Conservation (phyloP, 108 stramenopile species). For the Skeletonema marinoi region DNA sequence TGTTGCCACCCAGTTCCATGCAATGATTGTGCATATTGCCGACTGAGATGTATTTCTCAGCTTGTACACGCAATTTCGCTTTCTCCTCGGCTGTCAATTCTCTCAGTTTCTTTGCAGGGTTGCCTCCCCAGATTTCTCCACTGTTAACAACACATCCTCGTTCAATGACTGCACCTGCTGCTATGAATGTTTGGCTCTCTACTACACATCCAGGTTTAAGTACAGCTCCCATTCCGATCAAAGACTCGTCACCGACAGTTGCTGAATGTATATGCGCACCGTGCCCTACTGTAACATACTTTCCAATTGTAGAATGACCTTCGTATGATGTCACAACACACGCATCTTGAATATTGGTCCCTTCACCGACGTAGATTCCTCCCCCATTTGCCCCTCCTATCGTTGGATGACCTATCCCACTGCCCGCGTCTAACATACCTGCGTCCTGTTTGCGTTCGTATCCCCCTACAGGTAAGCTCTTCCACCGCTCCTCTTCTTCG, state of each 20-base stretch:
- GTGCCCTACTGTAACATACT: conserved; percentile 88
- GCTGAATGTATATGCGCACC: conserved; percentile 83
- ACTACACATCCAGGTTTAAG: conserved; percentile 67
- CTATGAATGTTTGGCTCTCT: conserved; percentile 71
- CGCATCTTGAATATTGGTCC: conserved; percentile 88
- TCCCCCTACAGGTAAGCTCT: conserved; percentile 24
- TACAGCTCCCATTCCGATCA: conserved; percentile 88
- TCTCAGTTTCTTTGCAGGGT: conserved; percentile 80
- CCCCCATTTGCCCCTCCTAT: conserved; percentile 59
- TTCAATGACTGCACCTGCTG: conserved; percentile 80
- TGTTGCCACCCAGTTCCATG: conserved; percentile 81
- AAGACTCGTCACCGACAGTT: conserved; percentile 73
- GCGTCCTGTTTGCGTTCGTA: conserved; percentile 32
- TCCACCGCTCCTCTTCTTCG: conserved; percentile 43
- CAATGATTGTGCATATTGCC: conserved; percentile 60
- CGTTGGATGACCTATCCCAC: conserved; percentile 45
- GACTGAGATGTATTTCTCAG: conserved; percentile 72
- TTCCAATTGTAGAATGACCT: conserved; percentile 73
- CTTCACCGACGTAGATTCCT: conserved; percentile 81
- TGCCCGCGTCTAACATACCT: conserved; percentile 29
- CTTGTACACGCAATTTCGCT: conserved; percentile 71
- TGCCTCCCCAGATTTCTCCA: conserved; percentile 89
- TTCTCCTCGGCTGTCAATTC: conserved; percentile 76
- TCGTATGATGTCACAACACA: conserved; percentile 69
- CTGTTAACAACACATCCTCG: conserved; percentile 52